phyloP scores from a whole-genome alignment of 192 early-diverging fungal genomes.

The Backusella australiensis region DNA sequence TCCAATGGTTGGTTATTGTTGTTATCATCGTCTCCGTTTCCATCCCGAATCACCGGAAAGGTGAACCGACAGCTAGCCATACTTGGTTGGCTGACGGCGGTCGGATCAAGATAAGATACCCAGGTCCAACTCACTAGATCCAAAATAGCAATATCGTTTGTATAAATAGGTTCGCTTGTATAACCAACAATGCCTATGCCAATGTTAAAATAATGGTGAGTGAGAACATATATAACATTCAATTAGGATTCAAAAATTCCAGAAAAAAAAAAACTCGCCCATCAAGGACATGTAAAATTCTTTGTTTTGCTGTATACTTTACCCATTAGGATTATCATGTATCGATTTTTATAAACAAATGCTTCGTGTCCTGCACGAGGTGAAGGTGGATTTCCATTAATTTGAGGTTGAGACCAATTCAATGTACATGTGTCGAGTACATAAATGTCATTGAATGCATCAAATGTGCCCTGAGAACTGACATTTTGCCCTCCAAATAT shows the following conservation, averaged over 20 bases:
- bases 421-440: conserved; percentile 27
- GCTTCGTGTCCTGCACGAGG: conserved; percentile 29
- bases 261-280: no score
- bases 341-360: conserved; percentile 11
- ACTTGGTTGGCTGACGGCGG: neutral
- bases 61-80: conserved; percentile 3
- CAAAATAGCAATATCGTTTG: conserved; percentile 20
- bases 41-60: conserved; percentile 1
- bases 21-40: neutral
- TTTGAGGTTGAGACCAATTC: conserved; percentile 16
- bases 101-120: conserved; percentile 2
- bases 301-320: neutral
- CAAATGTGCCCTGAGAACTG: neutral
- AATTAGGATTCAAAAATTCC: no score
- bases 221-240: neutral
- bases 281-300: no score
- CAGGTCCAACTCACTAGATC: conserved; percentile 24
- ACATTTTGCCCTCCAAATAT: conserved; percentile 13
- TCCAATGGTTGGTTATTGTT: neutral
- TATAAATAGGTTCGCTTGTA: neutral
- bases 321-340: conserved; percentile 27
- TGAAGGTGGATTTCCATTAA: conserved; percentile 6
- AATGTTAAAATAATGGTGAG: neutral
- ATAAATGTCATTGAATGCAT: conserved; percentile 18
- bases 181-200: neutral